Evolutionary conservation across 805 yeast genomes (phyloP), one percentile per base, ranked within the genome.

Genomic region (Wickerhamomyces bisporus): DNA sequence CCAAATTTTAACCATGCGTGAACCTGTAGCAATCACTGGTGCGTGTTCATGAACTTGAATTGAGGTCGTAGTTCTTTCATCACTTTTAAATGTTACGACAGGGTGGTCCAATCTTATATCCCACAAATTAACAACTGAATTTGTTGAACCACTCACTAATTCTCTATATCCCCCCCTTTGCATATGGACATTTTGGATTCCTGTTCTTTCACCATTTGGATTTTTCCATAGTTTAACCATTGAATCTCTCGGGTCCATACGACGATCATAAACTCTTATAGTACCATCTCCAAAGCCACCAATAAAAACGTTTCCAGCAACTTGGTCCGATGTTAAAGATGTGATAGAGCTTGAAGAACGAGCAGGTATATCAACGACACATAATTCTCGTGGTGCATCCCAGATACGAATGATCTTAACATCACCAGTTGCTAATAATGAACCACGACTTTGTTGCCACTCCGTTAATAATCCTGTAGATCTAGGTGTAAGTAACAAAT

Each of bases 381-480:
- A 83, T 36, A 83, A 69, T 55, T 93, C 98, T 26, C 96, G 69
- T 11, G 96, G 93, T 0, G 98, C 98, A 62, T 93, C 98, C 98
- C 98, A 93, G 2, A 89, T 70, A 40, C 95, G 69, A 39, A 93
- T 86, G 18, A 88, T 80, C 51, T 89, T 86, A 8, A 86, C 95
- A 65, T 93, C 98, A 32, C 98, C 98, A 29, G 96, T 88, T 1
- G 86, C 96, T 38, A 91, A 65, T 27, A 93, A 65, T 1, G 95
- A 77, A 0, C 98, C 98, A 43, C 96, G 68, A 32, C 93, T 82
- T 55, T 93, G 98, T 59, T 91, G 98, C 98, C 98, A 93, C 49
- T 93, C 98, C 10, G 89, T 78, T 15, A 87, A 73, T 36, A 91
- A 65, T 4, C 96, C 96, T 13, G 86, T 77, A 20, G 88, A 81